phyloP scores from a whole-genome alignment of 495 filamentous ascomycete species.

The Xylaria cubensis region DNA sequence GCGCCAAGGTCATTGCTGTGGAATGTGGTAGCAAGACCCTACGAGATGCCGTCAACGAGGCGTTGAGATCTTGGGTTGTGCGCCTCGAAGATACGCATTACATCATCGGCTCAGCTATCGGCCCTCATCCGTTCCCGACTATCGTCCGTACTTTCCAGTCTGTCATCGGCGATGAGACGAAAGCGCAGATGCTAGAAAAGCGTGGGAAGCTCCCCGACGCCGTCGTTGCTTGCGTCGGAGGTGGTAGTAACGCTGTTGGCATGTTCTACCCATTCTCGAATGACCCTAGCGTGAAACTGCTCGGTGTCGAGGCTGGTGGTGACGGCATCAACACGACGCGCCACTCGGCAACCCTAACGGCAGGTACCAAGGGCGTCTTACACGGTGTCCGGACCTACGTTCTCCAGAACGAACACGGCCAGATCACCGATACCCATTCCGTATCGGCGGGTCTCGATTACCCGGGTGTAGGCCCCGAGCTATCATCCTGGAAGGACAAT shows the following conservation, averaged over 20 bases:
- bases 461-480: constrained; percentile 93
- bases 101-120: constrained; percentile 94
- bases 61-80: constrained; percentile 86
- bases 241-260: constrained; percentile 87
- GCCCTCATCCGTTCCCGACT: constrained; percentile 93
- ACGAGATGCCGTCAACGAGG: constrained; percentile 95
- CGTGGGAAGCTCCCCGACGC: constrained; percentile 91
- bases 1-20: constrained; percentile 84
- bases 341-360: constrained; percentile 89
- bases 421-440: constrained; percentile 93
- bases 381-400: constrained; percentile 97
- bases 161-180: constrained; percentile 92
- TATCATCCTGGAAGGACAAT: constrained; percentile 90
- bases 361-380: constrained; percentile 88
- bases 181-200: constrained; percentile 80
- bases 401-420: constrained; percentile 87
- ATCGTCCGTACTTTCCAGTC: constrained; percentile 96
- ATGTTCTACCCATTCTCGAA: constrained; percentile 97
- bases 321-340: constrained; percentile 87
- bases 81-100: constrained; percentile 90
- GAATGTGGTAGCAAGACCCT: constrained; percentile 85
- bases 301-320: constrained; percentile 96
- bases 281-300: constrained; percentile 81
- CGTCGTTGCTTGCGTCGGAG: constrained; percentile 94
- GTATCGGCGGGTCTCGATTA: constrained; percentile 98